Conservation (phyloP, 2,329 filamentous ascomycete species). For the Coniosporium tulheliwenetii region DNA sequence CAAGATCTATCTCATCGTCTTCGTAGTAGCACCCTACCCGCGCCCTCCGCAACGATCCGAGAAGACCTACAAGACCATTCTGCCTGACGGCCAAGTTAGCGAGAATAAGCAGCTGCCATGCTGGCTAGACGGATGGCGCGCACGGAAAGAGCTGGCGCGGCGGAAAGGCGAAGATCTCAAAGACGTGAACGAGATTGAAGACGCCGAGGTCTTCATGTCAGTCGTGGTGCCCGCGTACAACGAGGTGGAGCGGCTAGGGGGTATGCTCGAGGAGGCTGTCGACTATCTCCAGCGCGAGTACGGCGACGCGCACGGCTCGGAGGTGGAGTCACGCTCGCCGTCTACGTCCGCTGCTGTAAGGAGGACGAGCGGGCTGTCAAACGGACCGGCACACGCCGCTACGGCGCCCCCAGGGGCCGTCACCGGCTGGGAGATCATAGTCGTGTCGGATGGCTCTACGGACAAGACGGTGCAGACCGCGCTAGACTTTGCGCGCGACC, state of each 20-base stretch:
- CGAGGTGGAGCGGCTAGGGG: constrained; percentile 66
- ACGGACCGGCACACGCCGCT: not conserved
- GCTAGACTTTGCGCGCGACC: constrained; percentile 60
- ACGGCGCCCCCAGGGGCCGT: constrained; percentile 16
- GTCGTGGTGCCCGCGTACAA: constrained; percentile 94
- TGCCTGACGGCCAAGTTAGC: constrained; percentile 44
- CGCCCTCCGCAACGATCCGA: constrained; percentile 60
- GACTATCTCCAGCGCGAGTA: constrained; percentile 69
- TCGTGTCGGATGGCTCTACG: constrained; percentile 79
- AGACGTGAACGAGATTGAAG: constrained; percentile 44
- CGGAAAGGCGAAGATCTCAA: constrained; percentile 8
- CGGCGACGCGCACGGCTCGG: constrained; percentile 29
- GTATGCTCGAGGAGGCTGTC: constrained; percentile 82
- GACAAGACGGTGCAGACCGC: constrained; percentile 71
- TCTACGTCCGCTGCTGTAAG: constrained; percentile 13
- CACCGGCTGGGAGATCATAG: constrained; percentile 75
- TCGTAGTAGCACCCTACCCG: constrained; percentile 65
- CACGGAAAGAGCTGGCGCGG: constrained; percentile 32
- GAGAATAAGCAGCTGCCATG: constrained; percentile 51
- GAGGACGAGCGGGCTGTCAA: constrained; percentile 8
- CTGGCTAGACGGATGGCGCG: constrained; percentile 69
- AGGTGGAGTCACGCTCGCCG: constrained; percentile 14
- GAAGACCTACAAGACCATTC: constrained; percentile 68
- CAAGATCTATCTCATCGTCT: constrained; percentile 52
- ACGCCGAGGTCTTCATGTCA: constrained; percentile 70